Evolutionary conservation across 768 basidiomycete genomes (phyloP).

Genomic region (Paxillus ammoniavirescens): DNA sequence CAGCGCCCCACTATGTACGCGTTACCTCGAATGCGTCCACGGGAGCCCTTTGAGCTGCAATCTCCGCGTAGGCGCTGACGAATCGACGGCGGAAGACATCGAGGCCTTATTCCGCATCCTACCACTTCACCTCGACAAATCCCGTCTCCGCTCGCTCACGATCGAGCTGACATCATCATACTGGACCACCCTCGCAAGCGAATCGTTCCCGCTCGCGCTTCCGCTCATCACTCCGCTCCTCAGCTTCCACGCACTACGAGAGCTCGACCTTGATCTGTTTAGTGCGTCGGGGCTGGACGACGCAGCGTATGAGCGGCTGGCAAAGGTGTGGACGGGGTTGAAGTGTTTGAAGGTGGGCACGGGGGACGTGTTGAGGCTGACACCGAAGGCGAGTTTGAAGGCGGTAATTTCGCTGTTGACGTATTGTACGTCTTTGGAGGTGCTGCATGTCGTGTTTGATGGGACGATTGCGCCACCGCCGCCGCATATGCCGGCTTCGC

Average conservation of each 20-base stretch:
- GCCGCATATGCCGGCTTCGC: neutral
- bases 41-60: conserved; percentile 16
- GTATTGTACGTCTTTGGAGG: conserved; percentile 17
- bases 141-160: conserved; percentile 7
- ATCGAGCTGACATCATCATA: conserved; percentile 28
- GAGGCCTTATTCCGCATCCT: conserved; percentile 9
- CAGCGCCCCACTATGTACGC: conserved; percentile 19
- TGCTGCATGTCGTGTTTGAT: conserved; percentile 22
- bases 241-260: conserved; percentile 12
- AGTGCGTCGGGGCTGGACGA: conserved; percentile 21
- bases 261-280: conserved; percentile 21
- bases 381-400: conserved; percentile 15
- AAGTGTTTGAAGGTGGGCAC: conserved; percentile 20
- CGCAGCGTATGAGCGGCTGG: conserved; percentile 12
- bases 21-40: conserved; percentile 19
- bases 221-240: conserved; percentile 13
- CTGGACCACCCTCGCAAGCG: conserved; percentile 22
- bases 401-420: conserved; percentile 21
- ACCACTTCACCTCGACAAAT: conserved; percentile 12
- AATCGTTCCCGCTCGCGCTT: conserved; percentile 20
- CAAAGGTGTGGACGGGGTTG: conserved; percentile 7
- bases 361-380: conserved; percentile 14
- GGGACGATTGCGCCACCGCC: conserved; percentile 7
- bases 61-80: conserved; percentile 25
- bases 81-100: conserved; percentile 20